Base-by-base conservation (phyloP, 1,284 basidiomycete genomes). In the Sanguinoderma infundibulare region DNA sequence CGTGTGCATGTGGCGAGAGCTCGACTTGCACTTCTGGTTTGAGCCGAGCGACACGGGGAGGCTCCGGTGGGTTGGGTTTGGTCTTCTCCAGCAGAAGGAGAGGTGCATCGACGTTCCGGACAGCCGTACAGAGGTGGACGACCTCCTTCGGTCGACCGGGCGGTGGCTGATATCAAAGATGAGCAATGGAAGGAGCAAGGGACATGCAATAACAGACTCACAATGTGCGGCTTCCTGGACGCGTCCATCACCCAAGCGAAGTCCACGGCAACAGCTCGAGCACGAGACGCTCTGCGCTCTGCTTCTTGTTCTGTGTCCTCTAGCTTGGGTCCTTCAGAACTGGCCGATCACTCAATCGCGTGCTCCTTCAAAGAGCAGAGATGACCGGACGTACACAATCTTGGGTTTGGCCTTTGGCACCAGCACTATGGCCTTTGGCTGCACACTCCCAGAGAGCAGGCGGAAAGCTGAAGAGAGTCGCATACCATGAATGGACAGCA, bases 241-340 rank as follows among this genome's bases (percentile, higher is more conserved):
- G 72, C 67, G 10, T 40, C 30, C 8, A 72, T 34, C 24, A 78
- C 56, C 70, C 71, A 73, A 3, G 63, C 61, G 14, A 69, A 63
- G 47, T 77, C 75, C 10, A 78, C 75, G 4, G 75, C 75, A n/a
- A 66, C 66, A 3, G 67, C 70, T 14, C 61, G 64, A 0, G 75
- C 75, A 14, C 69, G 72, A 3, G 65, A 46, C 6, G 63, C 65
- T 28, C 76, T 67, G 2, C 61, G 40, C 36, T 65, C 57, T 6
- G 74, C 74, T 46, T 75, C 73, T 15, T 55, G 57, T 10, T 69
- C 67, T 12, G 71, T 68, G 49, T 78, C 76, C 59, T 76, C 76
- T 17, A 57, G 67, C 9, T 70, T 53, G 17, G 73, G 74, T 35
- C 73, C 74, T 26, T 67, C 53, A 2, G 67, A 57, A 46, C 75